These are phyloP conservation scores for Trifolium repens DNA, from an alignment of 306 rosid genomes.

Conservation along the genomic window DNA sequence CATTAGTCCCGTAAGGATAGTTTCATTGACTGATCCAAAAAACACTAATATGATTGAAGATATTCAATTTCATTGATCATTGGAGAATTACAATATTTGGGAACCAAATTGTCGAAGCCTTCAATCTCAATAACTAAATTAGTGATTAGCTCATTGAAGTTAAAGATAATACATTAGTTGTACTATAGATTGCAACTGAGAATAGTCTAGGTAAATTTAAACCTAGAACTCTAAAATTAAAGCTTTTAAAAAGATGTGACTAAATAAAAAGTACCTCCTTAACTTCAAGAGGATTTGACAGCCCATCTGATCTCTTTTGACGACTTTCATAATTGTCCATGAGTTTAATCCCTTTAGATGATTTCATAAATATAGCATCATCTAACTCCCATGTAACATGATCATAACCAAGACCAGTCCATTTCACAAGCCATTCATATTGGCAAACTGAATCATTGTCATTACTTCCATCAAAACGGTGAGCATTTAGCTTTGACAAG, in stretches of 20 bases:
- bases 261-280: constrained; percentile 41
- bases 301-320: constrained; percentile 35
- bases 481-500: constrained; percentile 35
- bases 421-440: constrained; percentile 57
- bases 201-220: constrained; percentile 20
- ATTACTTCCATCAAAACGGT: constrained; percentile 24
- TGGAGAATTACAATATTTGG: not conserved
- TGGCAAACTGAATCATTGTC: constrained; percentile 28
- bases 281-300: constrained; percentile 36
- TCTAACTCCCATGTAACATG: constrained; percentile 54
- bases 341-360: constrained; percentile 43
- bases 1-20: not conserved
- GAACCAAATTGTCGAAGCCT: not conserved
- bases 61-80: not conserved
- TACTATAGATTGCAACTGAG: not conserved
- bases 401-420: constrained; percentile 58
- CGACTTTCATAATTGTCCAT: constrained; percentile 40
- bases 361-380: constrained; percentile 44
- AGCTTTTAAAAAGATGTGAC: not conserved
- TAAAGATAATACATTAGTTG: not conserved
- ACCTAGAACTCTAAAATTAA: not conserved
- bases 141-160: not conserved
- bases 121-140: constrained; percentile 16
- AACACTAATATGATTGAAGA: not conserved
- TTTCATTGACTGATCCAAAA: not conserved